Evolutionary conservation across 768 basidiomycete species (phyloP), one percentile per base, ranked within the genome.

Genomic region (Pseudohyphozyma bogoriensis): DNA sequence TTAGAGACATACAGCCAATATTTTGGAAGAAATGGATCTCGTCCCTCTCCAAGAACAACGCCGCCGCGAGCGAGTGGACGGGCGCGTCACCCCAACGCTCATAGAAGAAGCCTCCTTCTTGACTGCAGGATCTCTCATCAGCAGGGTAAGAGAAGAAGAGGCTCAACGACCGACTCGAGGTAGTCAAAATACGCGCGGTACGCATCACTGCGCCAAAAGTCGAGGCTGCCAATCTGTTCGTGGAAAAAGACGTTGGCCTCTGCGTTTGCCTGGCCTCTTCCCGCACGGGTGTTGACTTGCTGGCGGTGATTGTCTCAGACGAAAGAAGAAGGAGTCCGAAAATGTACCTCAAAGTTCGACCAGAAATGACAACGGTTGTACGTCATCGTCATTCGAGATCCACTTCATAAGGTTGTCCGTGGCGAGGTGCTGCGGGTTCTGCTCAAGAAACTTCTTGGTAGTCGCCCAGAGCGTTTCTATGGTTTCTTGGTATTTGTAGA

Each of bases 71-170:
- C 56, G 85, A 87, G 70, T 90, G 88, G 11, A 90, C 82, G 0
- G 87, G 87, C 1, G 93, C 93, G 75, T 95, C 92, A 52, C 93
- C 93, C 89, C 89, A 90, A 36, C 89, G 83, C 82, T 88, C 77
- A 63, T 77, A 78, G 68, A 76, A 77, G 70, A 79, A 78, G 15
- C 74, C 39, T 35, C 31, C 45, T 62, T 55, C 44, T 54, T 52
- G 31, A 53, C 44, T 13, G 7, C 18, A 13, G 2, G 7, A 20
- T 10, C 5, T 9, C 7, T 11, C 2, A 11, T 29, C 15, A 20
- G 12, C 20, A 24, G 11, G 32, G 26, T 26, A 20, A 36, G 39
- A 57, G 15, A 65, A 78, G 68, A 76, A 78, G 69, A 78, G 77
- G 89, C 20, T 89, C 89, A 56, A 90, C 90, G 45, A 78, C 78